Conservation (phyloP, 2,329 filamentous ascomycete genomes). For the Xylogone sp. region DNA sequence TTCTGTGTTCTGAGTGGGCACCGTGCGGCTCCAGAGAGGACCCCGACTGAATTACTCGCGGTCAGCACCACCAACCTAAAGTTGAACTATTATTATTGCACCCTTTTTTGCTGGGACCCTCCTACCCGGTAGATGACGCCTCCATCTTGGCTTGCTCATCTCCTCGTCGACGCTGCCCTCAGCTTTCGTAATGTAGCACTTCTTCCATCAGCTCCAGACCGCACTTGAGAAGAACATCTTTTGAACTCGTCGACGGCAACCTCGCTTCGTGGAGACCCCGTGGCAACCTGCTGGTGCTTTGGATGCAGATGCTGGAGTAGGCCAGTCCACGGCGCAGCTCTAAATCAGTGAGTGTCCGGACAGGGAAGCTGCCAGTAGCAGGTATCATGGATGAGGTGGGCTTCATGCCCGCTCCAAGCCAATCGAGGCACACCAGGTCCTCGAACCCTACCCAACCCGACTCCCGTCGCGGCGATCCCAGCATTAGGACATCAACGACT, state of each 20-base stretch:
- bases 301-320: background rate
- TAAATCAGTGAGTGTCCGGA: background rate
- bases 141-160: background rate
- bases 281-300: background rate
- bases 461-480: conserved; percentile 5
- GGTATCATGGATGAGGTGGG: conserved; percentile 13
- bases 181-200: background rate
- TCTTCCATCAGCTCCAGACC: background rate
- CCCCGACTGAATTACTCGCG: no score
- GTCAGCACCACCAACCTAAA: no score
- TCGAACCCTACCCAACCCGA: conserved; percentile 4
- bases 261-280: background rate
- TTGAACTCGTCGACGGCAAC: background rate
- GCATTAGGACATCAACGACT: conserved; percentile 4
- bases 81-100: background rate
- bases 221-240: background rate
- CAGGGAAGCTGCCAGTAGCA: background rate
- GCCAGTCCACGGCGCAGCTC: background rate
- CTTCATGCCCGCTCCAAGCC: conserved; percentile 4
- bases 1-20: no score
- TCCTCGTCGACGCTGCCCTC: background rate
- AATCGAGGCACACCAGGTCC: conserved; percentile 5
- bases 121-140: no score
- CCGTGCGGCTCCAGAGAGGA: no score
- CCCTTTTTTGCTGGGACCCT: no score